A percentile compares a stretch with the other conserved stretches of the same genome.
These are phyloP conservation scores for Ceratobasidium sp. DNA, from an alignment of 1,284 basidiomycete species.

Conservation along the genomic window DNA sequence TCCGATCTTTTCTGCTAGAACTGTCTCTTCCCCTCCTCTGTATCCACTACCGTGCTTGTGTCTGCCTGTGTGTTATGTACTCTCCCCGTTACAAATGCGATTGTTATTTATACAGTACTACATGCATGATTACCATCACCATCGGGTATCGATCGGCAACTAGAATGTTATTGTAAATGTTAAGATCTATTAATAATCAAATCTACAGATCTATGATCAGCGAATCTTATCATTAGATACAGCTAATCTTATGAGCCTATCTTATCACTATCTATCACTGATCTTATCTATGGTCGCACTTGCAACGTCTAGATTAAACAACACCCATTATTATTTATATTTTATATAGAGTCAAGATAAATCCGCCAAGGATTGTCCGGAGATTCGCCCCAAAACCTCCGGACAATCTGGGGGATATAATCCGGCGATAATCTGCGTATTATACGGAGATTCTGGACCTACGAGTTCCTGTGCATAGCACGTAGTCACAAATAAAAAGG, in stretches of 20 bases:
- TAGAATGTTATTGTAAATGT: background rate
- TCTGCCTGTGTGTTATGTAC: too few species aligned
- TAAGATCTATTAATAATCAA: too few species aligned
- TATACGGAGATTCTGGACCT: background rate
- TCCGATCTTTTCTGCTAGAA: background rate
- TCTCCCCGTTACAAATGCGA: background rate
- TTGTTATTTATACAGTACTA: background rate
- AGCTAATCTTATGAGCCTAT: background rate
- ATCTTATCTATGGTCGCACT: background rate
- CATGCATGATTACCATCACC: background rate
- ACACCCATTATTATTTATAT: background rate
- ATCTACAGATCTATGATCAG: too few species aligned
- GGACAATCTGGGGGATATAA: background rate
- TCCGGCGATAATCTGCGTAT: background rate
- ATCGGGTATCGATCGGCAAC: background rate
- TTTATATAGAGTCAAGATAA: too few species aligned
- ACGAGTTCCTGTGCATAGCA: slow-evolving; percentile 2
- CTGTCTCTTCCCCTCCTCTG: background rate
- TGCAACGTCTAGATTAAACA: background rate
- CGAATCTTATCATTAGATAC: background rate
- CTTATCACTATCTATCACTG: background rate
- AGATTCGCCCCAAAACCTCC: background rate
- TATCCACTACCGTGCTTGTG: too few species aligned
- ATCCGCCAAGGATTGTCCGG: background rate
- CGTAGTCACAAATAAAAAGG: too few species aligned